Evolutionary conservation across 345 rosid species (phyloP).

Genomic region (Salix suchowensis): DNA sequence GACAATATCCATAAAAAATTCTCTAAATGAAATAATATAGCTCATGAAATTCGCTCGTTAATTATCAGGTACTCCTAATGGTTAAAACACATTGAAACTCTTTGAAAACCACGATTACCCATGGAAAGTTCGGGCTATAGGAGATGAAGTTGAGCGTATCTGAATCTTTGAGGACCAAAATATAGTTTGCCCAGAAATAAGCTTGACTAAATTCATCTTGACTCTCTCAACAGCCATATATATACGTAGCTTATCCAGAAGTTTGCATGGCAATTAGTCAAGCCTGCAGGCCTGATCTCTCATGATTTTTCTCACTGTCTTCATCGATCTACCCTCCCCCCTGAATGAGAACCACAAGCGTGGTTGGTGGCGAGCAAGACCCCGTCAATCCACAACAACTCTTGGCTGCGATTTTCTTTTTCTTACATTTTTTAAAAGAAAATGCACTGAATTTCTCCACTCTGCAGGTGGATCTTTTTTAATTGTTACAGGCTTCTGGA

Average conservation of each 20-base stretch:
- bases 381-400: slow-evolving; percentile 10
- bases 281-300: background rate
- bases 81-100: too few relatives aligned
- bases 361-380: slow-evolving; percentile 29
- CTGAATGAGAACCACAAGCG: background rate
- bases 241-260: background rate
- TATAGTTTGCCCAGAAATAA: background rate
- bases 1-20: too few relatives aligned
- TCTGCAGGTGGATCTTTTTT: background rate
- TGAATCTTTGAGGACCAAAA: background rate
- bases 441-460: background rate
- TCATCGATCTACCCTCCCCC: slow-evolving; percentile 24
- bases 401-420: background rate
- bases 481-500: background rate
- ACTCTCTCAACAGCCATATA: background rate
- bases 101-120: too few relatives aligned
- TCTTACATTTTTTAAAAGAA: background rate
- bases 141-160: too few relatives aligned
- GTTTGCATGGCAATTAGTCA: background rate
- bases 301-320: slow-evolving; percentile 2
- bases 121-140: too few relatives aligned
- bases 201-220: background rate
- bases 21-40: too few relatives aligned
- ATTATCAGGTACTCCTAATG: too few relatives aligned
- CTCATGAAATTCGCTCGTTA: too few relatives aligned